Evolutionary conservation across 1,139 yeast species (phyloP), one percentile per base, ranked within the genome.

Genomic region (Suhomyces maxii): DNA sequence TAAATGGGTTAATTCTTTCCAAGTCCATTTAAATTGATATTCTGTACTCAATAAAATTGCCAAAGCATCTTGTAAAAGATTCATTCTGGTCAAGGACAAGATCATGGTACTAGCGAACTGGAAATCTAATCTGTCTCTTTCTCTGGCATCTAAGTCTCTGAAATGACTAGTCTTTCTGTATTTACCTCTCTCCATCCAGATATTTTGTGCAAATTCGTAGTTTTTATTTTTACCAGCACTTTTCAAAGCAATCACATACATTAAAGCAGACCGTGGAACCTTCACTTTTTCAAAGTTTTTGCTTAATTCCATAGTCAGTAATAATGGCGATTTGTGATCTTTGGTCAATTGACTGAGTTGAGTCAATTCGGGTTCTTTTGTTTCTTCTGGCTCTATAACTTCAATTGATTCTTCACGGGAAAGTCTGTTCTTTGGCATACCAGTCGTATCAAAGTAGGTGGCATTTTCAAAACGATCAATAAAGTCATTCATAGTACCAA

Each of bases 151-250:
- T 32, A 83, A 53, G 0, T 53, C 46, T 46, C 70, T 77, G 67
- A 83, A 88, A 1, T 54, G 53, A 0, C 49, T 40, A 0, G 88
- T 74, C 49, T 82, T 82, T 41, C 97, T 73, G 67, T 76, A 89
- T 36, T 63, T 54, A 2, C 97, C 97, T 58, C 97, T 77, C 59
- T 87, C 95, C 2, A 68, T 64, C 96, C 97, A 89, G 1, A 86
- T 72, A 34, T 67, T 63, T 47, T 82, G 82, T 3, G 91, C 90
- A 59, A 85, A 78, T 0, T 70, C 71, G 41, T 76, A 66, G 49
- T 83, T 74, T 26, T 71, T 69, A 56, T 79, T 78, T 41, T 71
- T 71, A 6, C 80, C 78, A 3, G 90, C 87, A 0, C 90, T 89
- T 41, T 79, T 77, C 54, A 90, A 68, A 6, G 88, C 83, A 14